Conservation (phyloP, 2,329 filamentous ascomycete genomes). For the Coniella lustricola region DNA sequence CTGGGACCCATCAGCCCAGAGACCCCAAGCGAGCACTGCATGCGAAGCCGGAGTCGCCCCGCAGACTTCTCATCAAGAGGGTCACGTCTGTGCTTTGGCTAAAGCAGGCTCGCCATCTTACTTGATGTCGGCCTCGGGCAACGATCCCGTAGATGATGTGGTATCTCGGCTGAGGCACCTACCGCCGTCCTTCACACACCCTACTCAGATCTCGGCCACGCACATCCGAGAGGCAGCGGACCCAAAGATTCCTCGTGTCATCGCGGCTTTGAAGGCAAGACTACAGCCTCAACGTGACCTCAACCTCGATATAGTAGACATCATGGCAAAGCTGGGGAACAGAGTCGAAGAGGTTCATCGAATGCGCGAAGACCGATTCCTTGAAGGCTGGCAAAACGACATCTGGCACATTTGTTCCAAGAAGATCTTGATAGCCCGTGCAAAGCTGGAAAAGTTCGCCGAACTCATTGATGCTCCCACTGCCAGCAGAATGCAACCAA, state of each 20-base stretch:
- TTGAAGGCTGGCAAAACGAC: conserved; percentile 34
- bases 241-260: conserved; percentile 31
- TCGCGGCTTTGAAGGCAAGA: conserved; percentile 34
- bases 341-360: conserved; percentile 38
- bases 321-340: conserved; percentile 33
- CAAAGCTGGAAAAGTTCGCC: conserved; percentile 40
- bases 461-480: conserved; percentile 34
- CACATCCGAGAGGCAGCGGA: conserved; percentile 27
- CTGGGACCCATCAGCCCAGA: conserved; percentile 12
- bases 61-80: neutral
- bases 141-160: neutral
- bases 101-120: too few species aligned
- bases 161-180: neutral
- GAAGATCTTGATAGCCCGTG: conserved; percentile 39
- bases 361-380: conserved; percentile 24
- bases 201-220: conserved; percentile 10
- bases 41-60: conserved; percentile 4
- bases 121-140: too few species aligned
- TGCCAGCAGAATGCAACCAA: neutral
- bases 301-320: conserved; percentile 36
- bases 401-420: conserved; percentile 42
- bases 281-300: conserved; percentile 38
- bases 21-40: neutral
- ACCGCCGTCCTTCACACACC: conserved; percentile 5
- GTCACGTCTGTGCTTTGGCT: neutral